Conservation (phyloP, 139 green algal genomes). For the Monoraphidium neglectum region DNA sequence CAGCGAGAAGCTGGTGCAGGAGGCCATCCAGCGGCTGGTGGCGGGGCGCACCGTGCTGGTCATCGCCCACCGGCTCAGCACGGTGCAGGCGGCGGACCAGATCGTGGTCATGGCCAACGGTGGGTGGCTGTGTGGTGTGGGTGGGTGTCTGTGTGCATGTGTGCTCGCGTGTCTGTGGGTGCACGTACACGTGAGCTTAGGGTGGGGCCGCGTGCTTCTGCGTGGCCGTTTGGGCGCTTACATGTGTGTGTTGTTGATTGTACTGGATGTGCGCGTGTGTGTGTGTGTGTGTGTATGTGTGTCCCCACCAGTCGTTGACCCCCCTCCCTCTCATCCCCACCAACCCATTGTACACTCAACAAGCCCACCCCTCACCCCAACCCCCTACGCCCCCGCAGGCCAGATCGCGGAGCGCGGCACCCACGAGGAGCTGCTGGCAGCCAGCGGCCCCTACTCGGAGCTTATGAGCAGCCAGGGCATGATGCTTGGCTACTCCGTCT, state of each 20-base stretch:
- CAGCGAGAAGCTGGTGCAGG: slow-evolving; percentile 77
- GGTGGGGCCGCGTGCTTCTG: too few relatives aligned
- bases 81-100: slow-evolving; percentile 77
- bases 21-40: slow-evolving; percentile 88
- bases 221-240: too few relatives aligned
- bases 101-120: slow-evolving; percentile 76
- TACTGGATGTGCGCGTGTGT: not conserved
- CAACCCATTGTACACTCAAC: too few relatives aligned
- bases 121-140: not conserved
- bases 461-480: slow-evolving; percentile 66
- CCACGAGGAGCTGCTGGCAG: slow-evolving; percentile 60
- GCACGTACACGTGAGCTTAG: too few relatives aligned
- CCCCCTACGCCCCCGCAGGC: too few relatives aligned
- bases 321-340: too few relatives aligned
- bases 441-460: slow-evolving; percentile 55
- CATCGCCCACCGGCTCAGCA: slow-evolving; percentile 89
- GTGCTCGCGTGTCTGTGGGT: too few relatives aligned
- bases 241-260: not conserved
- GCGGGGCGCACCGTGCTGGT: slow-evolving; percentile 87
- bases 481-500: slow-evolving; percentile 42
- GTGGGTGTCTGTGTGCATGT: not conserved
- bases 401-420: slow-evolving; percentile 59
- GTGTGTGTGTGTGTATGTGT: not conserved
- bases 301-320: too few relatives aligned
- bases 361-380: too few relatives aligned